phyloP scores from a whole-genome alignment of 257 asterid species.

The Capsicum baccatum region DNA sequence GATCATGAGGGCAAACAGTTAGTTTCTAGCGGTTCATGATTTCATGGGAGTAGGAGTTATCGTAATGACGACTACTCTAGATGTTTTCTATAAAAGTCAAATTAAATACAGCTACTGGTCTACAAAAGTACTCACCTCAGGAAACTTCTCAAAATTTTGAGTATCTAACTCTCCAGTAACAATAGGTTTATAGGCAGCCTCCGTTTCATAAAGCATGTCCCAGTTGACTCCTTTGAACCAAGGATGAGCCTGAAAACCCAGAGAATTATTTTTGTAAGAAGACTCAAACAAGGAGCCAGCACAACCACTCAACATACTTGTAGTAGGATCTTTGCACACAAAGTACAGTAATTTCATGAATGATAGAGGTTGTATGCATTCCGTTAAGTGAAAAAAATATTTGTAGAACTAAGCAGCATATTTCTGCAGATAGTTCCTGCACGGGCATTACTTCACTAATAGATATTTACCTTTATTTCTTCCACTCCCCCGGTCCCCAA shows the following conservation, averaged over 20 bases:
- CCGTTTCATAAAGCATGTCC: conserved; percentile 92
- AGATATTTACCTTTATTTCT: conserved; percentile 74
- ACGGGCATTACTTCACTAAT: conserved; percentile 8
- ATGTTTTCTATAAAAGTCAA: background rate
- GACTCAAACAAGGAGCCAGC: background rate
- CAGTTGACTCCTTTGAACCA: conserved; percentile 82
- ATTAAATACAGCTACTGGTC: background rate
- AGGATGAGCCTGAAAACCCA: conserved; percentile 77
- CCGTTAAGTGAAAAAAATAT: background rate
- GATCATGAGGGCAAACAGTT: background rate
- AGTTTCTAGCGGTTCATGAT: background rate
- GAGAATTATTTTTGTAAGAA: background rate
- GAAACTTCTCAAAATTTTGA: conserved; percentile 91
- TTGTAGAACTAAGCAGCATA: background rate
- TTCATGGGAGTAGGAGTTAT: background rate
- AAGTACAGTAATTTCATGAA: conserved; percentile 15
- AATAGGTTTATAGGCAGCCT: conserved; percentile 90
- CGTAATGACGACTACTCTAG: background rate
- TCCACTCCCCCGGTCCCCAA: conserved; percentile 96
- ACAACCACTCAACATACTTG: background rate
- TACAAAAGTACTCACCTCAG: conserved; percentile 59
- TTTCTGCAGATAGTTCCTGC: conserved; percentile 23
- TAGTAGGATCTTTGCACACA: background rate
- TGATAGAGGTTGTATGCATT: background rate
- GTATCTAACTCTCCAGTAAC: conserved; percentile 95